These are phyloP conservation scores for Penicillium angulare DNA, from an alignment of 495 filamentous ascomycete species.

Conservation along the genomic window DNA sequence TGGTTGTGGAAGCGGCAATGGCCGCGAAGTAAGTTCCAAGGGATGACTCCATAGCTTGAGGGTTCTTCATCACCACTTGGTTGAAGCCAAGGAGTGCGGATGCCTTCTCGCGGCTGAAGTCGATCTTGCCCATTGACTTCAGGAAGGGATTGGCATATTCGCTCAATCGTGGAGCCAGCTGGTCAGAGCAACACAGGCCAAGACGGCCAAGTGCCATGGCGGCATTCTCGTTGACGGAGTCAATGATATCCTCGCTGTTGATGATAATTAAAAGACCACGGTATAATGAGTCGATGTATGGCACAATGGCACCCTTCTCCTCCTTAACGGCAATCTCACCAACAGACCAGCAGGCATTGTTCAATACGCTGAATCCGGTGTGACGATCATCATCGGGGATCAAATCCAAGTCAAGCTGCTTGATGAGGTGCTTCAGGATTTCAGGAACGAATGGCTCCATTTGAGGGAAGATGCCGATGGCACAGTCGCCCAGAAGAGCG, in stretches of 20 bases:
- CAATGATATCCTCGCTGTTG: slow-evolving; percentile 78
- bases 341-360: slow-evolving; percentile 97
- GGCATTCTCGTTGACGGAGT: slow-evolving; percentile 90
- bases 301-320: slow-evolving; percentile 73
- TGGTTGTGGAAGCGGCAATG: slow-evolving; percentile 71
- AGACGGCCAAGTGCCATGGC: slow-evolving; percentile 90
- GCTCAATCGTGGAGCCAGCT: slow-evolving; percentile 77
- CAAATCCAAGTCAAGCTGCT: slow-evolving; percentile 79
- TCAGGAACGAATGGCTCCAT: slow-evolving; percentile 69
- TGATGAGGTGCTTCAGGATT: slow-evolving; percentile 76
- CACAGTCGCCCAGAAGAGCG: slow-evolving; percentile 91
- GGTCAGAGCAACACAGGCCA: slow-evolving; percentile 74
- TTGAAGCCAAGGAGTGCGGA: slow-evolving; percentile 91
- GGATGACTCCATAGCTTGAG: slow-evolving; percentile 84
- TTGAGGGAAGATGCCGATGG: slow-evolving; percentile 89
- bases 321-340: slow-evolving; percentile 92
- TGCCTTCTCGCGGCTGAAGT: slow-evolving; percentile 90
- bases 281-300: slow-evolving; percentile 75
- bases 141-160: slow-evolving; percentile 81
- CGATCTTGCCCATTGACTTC: slow-evolving; percentile 75
- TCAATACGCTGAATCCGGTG: slow-evolving; percentile 84
- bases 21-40: slow-evolving; percentile 79
- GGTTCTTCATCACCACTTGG: slow-evolving; percentile 79
- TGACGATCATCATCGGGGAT: slow-evolving; percentile 70
- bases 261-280: slow-evolving; percentile 74